A percentile compares a stretch with the other conserved stretches of the same genome.
Evolutionary conservation across 768 basidiomycete genomes (phyloP).

Genomic region (Collybiopsis confluens): DNA sequence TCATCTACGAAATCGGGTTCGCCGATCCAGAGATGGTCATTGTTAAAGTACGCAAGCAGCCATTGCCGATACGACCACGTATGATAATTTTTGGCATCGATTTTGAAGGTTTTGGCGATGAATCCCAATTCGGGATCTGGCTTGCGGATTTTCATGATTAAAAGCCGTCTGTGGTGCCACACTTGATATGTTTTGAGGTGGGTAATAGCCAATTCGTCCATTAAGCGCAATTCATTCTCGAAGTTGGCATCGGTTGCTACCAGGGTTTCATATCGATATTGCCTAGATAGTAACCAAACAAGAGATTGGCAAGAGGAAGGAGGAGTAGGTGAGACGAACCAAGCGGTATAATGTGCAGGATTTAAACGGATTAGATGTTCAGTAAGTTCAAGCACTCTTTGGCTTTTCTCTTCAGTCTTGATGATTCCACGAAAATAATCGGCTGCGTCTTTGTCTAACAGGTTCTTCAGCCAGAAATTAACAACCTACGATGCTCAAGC

Average conservation of each 20-base stretch:
- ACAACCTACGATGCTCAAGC: background rate
- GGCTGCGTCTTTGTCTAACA: conserved; percentile 85
- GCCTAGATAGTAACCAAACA: conserved; percentile 49
- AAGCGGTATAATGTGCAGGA: conserved; percentile 95
- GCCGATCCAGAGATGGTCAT: conserved; percentile 62
- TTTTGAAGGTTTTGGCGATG: conserved; percentile 64
- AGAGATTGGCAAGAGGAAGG: background rate
- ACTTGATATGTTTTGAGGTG: conserved; percentile 97
- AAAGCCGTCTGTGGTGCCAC: conserved; percentile 87
- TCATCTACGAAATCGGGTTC: conserved; percentile 75
- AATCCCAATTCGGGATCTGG: conserved; percentile 74
- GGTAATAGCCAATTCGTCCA: conserved; percentile 81
- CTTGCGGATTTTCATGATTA: conserved; percentile 53
- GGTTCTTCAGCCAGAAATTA: background rate
- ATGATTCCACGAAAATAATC: conserved; percentile 88
- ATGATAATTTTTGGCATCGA: conserved; percentile 95
- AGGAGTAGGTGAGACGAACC: conserved; percentile 46
- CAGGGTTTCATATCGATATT: conserved; percentile 90
- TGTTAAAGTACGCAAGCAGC: conserved; percentile 82
- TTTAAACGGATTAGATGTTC: conserved; percentile 87
- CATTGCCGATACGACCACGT: conserved; percentile 99
- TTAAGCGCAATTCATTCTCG: conserved; percentile 72
- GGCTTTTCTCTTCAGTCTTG: conserved; percentile 71
- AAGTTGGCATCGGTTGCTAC: conserved; percentile 63
- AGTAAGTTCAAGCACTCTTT: conserved; percentile 81